Evolutionary conservation across 1,284 basidiomycete genomes (phyloP).

Genomic region (Mrakiaceae sp.): DNA sequence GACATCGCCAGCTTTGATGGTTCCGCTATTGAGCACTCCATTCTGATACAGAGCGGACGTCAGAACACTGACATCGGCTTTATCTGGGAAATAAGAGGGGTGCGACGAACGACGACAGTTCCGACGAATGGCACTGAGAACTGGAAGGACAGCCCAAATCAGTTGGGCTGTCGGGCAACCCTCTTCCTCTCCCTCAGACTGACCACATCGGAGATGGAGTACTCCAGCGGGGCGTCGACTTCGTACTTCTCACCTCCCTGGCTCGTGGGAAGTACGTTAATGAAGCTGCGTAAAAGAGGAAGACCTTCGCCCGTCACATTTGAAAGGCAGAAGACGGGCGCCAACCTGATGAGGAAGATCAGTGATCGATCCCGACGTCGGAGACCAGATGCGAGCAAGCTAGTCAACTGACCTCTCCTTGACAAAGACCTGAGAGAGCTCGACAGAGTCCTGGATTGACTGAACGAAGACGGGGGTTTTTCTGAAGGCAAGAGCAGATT

Average conservation of each 20-base stretch:
- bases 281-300: conserved; percentile 60
- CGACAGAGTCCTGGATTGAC: conserved; percentile 56
- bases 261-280: conserved; percentile 75
- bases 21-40: conserved; percentile 72
- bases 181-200: neutral
- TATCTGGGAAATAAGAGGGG: neutral
- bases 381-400: neutral
- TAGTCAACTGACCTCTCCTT: conserved; percentile 45
- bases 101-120: conserved; percentile 55
- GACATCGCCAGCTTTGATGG: conserved; percentile 65
- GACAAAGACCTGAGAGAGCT: conserved; percentile 60
- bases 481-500: conserved; percentile 8
- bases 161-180: neutral
- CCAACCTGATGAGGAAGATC: neutral
- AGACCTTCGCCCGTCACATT: conserved; percentile 56
- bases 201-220: conserved; percentile 43
- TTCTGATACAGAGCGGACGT: conserved; percentile 36
- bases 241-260: conserved; percentile 68
- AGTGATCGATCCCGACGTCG: neutral
- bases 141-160: conserved; percentile 40
- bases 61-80: neutral
- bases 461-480: conserved; percentile 36
- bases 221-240: conserved; percentile 76
- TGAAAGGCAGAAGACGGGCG: neutral
- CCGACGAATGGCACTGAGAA: conserved; percentile 73